Base-by-base conservation (phyloP, 23 red algal species). In the Gracilaria gracilis region DNA sequence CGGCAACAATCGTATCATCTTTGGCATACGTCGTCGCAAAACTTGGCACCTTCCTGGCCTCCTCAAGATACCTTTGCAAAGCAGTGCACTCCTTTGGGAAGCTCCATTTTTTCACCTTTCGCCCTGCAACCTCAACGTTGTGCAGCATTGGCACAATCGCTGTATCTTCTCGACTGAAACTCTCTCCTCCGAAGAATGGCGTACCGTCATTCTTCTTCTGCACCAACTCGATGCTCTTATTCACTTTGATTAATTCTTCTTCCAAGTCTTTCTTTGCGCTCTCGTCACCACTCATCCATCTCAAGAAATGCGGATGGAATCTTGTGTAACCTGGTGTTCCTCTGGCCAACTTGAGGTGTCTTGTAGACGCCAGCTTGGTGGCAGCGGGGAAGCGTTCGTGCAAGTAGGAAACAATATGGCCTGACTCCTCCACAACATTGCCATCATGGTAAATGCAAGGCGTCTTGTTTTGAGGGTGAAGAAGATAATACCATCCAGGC, bases 401-500 rank as follows among this genome's bases (percentile, higher is more conserved):
- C 62, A 94, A 46, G 25, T 94, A 94, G 7, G 82, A 57, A 23
- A 94, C 74, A 44, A 94, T 94, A 57, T 94, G 83, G 0, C 76
- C 39, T 19, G 83, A 88, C 25, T 87, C 92, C 29, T 59, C 69
- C 16, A 94, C 79, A 13, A 94, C 50, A 61, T 80, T 80, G 6
- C 92, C 92, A 39, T 94, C 80, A 50, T 86, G 82, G 58, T 94
- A 94, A 36, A 94, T 73, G 27, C 85, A 59, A 0, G 92, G 92
- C 27, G 84, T 80, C 17, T 33, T 51, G 32, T 80, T 87, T 40
- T 88, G 54, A 7, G 82, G 76, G 21, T 86, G 62, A 49, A 94
- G 83, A 35, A 94, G 75, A 38, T 83, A 87, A 67, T 79, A 95
- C 93, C 93, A 95, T 64, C 36, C 84, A 57, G 93, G 93, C 67